Evolutionary conservation across 495 filamentous ascomycete genomes (phyloP).

Genomic region (Aspergillus avenaceus): DNA sequence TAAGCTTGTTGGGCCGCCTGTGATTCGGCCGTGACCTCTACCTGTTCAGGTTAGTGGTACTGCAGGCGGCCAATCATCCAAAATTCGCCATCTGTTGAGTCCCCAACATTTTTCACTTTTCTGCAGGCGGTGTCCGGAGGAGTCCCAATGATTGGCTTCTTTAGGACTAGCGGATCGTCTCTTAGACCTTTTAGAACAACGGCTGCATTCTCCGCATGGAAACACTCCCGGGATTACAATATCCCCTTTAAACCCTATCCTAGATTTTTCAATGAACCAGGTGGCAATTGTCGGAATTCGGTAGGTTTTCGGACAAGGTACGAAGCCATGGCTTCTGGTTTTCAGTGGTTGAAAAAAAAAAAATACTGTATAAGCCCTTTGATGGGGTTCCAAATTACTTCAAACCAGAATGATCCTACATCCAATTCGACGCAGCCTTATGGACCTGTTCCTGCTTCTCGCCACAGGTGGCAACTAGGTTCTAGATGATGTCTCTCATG

Average conservation of each 20-base stretch:
- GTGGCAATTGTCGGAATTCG: neutral
- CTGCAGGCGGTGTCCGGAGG: constrained; percentile 12
- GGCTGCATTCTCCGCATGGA: constrained; percentile 1
- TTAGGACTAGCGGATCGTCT: neutral
- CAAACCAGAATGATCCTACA: no score
- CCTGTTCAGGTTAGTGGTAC: constrained; percentile 7
- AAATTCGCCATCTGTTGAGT: constrained; percentile 16
- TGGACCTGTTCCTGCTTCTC: neutral
- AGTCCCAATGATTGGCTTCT: neutral
- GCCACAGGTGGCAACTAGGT: no score
- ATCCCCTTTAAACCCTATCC: neutral
- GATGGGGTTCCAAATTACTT: no score
- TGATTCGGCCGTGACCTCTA: constrained; percentile 9
- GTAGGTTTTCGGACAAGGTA: no score
- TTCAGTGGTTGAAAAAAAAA: no score
- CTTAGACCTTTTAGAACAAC: neutral
- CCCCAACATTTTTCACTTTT: constrained; percentile 23
- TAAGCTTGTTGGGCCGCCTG: constrained; percentile 28
- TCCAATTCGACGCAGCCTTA: neutral
- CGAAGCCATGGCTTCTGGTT: no score
- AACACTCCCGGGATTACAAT: neutral
- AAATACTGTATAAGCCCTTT: no score
- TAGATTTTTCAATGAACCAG: neutral
- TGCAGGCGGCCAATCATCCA: constrained; percentile 7
- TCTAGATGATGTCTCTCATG: no score